Evolutionary conservation across 257 asterid species (phyloP).

Genomic region (Gentiana dahurica): DNA sequence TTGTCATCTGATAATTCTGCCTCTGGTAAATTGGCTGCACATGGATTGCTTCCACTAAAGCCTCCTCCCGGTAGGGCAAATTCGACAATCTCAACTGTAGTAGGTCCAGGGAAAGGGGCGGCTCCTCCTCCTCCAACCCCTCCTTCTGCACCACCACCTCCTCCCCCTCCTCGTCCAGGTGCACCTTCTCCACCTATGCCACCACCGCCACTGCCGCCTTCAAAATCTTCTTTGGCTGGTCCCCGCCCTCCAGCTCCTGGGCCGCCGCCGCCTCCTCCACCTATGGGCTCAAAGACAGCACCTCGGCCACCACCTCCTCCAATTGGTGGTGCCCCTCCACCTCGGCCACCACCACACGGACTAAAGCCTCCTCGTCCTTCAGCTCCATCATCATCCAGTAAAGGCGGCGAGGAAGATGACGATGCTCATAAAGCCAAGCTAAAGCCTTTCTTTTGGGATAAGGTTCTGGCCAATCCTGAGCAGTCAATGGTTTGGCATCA

Average conservation of each 20-base stretch:
- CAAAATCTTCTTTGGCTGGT: background rate
- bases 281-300: constrained; percentile 15
- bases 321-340: constrained; percentile 32
- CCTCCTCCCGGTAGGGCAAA: constrained; percentile 62
- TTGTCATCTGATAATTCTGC: constrained; percentile 18
- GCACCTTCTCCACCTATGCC: constrained; percentile 13
- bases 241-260: constrained; percentile 28
- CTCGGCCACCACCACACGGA: constrained; percentile 47
- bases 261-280: constrained; percentile 21
- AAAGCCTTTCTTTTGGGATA: constrained; percentile 97
- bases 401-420: constrained; percentile 28
- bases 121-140: constrained; percentile 20
- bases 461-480: constrained; percentile 77
- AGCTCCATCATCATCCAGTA: constrained; percentile 21
- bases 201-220: background rate
- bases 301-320: constrained; percentile 50
- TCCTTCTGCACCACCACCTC: constrained; percentile 13
- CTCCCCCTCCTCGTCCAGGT: constrained; percentile 19
- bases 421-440: constrained; percentile 59
- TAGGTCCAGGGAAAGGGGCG: constrained; percentile 15
- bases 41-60: constrained; percentile 45
- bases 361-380: constrained; percentile 36
- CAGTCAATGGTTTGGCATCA: constrained; percentile 95
- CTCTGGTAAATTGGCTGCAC: constrained; percentile 22
- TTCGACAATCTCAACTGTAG: constrained; percentile 22